A percentile compares a stretch with the other conserved stretches of the same genome.
These are phyloP conservation scores for Kwoniella dejecticola DNA, from an alignment of 768 basidiomycete species.

Conservation along the genomic window DNA sequence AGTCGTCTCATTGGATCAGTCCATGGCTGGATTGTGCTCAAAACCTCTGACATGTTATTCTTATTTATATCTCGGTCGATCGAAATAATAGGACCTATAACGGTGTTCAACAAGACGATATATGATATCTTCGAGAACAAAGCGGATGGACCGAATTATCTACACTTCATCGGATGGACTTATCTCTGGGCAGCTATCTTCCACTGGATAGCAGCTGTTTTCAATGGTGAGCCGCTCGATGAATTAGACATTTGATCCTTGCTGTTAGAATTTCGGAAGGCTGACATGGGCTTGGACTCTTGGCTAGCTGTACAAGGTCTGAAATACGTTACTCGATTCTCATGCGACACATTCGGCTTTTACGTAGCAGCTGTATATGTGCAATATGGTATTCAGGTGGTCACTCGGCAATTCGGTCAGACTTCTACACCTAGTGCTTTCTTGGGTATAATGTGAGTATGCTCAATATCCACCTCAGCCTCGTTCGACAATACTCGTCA, in stretches of 20 bases:
- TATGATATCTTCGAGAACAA: conserved; percentile 65
- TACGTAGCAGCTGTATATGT: conserved; percentile 75
- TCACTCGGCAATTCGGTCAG: conserved; percentile 69
- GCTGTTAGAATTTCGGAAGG: background rate
- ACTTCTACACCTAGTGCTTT: conserved; percentile 41
- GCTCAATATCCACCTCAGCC: background rate
- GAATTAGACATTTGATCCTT: background rate
- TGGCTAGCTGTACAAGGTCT: conserved; percentile 65
- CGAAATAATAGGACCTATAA: conserved; percentile 70
- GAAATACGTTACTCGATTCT: conserved; percentile 82
- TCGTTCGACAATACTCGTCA: background rate
- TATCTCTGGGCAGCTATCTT: conserved; percentile 84
- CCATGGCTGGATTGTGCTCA: too few species aligned
- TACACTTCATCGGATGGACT: conserved; percentile 88
- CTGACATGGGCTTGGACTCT: background rate
- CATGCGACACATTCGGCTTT: conserved; percentile 90
- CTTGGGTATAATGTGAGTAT: conserved; percentile 51
- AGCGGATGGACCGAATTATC: conserved; percentile 65
- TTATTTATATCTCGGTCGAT: background rate
- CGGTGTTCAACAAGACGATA: conserved; percentile 88
- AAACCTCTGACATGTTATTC: too few species aligned
- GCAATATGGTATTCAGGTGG: conserved; percentile 84
- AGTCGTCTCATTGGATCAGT: too few species aligned
- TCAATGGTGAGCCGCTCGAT: conserved; percentile 65
- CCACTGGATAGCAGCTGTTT: conserved; percentile 74